A percentile compares a stretch with the other conserved stretches of the same genome.
Evolutionary conservation across 805 yeast species (phyloP).

Genomic region (Myxozyma kluyveri): DNA sequence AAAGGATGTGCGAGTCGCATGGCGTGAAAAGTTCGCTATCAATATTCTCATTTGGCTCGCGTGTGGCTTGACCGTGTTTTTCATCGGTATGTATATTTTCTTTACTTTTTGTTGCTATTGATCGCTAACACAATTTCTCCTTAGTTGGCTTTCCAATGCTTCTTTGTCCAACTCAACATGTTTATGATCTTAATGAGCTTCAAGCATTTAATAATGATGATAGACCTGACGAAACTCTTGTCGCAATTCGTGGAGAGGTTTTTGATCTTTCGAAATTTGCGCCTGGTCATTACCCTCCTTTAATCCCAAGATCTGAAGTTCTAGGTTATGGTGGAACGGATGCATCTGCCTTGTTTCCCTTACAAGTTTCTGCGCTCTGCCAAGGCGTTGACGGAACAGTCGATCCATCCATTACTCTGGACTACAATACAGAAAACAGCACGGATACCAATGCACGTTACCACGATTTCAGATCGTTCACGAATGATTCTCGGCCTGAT

Average conservation of each 20-base stretch:
- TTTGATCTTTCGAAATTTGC: conserved; percentile 43
- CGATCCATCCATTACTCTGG: conserved; percentile 35
- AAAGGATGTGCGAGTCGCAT: conserved; percentile 42
- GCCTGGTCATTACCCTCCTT: conserved; percentile 41
- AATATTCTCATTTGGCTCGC: conserved; percentile 44
- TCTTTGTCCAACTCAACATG: conserved; percentile 43
- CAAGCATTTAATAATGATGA: conserved; percentile 34
- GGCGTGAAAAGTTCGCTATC: conserved; percentile 46
- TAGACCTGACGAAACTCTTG: conserved; percentile 37
- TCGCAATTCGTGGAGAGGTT: conserved; percentile 43
- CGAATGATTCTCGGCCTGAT: conserved; percentile 43
- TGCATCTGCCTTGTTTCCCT: conserved; percentile 40
- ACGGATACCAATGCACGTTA: conserved; percentile 42
- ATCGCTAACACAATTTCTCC: conserved; percentile 30
- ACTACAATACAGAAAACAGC: conserved; percentile 35
- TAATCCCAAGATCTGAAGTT: conserved; percentile 39
- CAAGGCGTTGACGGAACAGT: conserved; percentile 39
- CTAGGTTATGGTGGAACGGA: conserved; percentile 42
- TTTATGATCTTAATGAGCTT: conserved; percentile 38
- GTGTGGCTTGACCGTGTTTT: conserved; percentile 32
- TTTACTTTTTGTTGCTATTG: conserved; percentile 27
- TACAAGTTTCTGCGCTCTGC: conserved; percentile 43
- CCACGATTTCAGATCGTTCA: conserved; percentile 43
- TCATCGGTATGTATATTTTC: conserved; percentile 15
- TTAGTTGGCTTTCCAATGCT: conserved; percentile 42